These are phyloP conservation scores for Trichosporon sp. DNA, from an alignment of 1,284 basidiomycete species.

Conservation along the genomic window DNA sequence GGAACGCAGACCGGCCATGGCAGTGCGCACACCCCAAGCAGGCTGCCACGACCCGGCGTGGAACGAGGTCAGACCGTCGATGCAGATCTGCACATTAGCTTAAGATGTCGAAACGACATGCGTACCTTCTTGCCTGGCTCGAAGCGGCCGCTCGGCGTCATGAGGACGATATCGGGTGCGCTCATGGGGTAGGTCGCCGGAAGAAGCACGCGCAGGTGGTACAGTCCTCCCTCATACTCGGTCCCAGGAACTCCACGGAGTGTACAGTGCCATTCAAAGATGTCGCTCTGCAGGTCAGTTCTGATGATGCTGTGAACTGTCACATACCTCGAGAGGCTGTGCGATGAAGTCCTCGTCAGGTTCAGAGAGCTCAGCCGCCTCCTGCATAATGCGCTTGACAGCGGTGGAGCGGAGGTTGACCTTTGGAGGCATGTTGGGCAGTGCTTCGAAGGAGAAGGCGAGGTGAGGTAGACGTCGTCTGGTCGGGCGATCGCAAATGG, in stretches of 20 bases:
- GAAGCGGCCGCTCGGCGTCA: conserved; percentile 93
- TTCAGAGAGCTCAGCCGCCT: conserved; percentile 74
- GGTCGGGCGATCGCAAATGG: too few relatives aligned
- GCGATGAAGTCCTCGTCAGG: conserved; percentile 60
- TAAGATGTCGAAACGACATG: neutral
- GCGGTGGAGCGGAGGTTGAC: conserved; percentile 62
- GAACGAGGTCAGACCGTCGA: conserved; percentile 79
- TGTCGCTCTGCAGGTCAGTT: conserved; percentile 44
- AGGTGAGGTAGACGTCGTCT: too few relatives aligned
- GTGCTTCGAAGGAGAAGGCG: neutral
- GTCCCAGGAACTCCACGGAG: conserved; percentile 81
- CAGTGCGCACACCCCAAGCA: conserved; percentile 96
- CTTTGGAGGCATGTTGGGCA: conserved; percentile 24
- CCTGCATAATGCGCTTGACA: conserved; percentile 94
- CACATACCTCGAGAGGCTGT: conserved; percentile 78
- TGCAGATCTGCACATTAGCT: conserved; percentile 71
- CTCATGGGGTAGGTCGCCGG: conserved; percentile 93
- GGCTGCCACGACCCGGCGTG: conserved; percentile 75
- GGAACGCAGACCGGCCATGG: conserved; percentile 84
- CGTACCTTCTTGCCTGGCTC: conserved; percentile 91
- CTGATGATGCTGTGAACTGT: conserved; percentile 11
- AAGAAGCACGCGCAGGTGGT: conserved; percentile 87
- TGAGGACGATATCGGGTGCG: conserved; percentile 88
- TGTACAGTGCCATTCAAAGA: conserved; percentile 92
- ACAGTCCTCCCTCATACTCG: conserved; percentile 85